Evolutionary conservation across 768 basidiomycete species (phyloP).

Genomic region (Filobasidium wieringae): DNA sequence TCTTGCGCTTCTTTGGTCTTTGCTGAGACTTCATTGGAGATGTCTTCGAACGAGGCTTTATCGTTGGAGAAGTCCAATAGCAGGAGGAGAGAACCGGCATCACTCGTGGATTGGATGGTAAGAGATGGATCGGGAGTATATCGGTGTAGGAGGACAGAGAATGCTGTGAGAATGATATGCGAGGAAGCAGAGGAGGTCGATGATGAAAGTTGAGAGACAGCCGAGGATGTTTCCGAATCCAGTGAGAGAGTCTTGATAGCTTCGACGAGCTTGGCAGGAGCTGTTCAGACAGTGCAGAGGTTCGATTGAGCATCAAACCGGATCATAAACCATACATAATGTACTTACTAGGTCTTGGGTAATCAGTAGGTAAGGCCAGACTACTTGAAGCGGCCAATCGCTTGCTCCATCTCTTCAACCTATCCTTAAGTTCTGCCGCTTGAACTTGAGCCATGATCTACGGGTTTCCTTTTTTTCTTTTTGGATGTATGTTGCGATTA

Average conservation of each 20-base stretch:
- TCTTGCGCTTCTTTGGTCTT: conserved; percentile 69
- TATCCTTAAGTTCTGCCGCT: background rate
- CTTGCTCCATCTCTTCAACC: conserved; percentile 32
- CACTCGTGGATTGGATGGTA: conserved; percentile 67
- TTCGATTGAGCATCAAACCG: background rate
- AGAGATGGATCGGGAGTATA: conserved; percentile 94
- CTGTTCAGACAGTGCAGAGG: conserved; percentile 16
- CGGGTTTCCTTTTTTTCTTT: too few relatives aligned
- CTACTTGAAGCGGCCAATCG: conserved; percentile 70
- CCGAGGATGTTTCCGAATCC: conserved; percentile 55
- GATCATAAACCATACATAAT: background rate
- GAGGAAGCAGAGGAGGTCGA: conserved; percentile 58
- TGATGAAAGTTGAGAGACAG: conserved; percentile 23
- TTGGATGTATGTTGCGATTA: too few relatives aligned
- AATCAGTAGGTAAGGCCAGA: conserved; percentile 89
- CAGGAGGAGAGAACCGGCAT: conserved; percentile 58
- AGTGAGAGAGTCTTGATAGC: conserved; percentile 63
- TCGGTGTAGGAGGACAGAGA: conserved; percentile 77
- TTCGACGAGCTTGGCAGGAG: conserved; percentile 67
- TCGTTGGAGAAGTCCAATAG: conserved; percentile 69
- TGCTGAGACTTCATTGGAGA: conserved; percentile 73
- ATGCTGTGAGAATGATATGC: conserved; percentile 83
- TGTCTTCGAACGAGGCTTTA: conserved; percentile 70
- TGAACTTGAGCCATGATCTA: background rate
- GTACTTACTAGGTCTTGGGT: conserved; percentile 55